Evolutionary conservation across 2,329 filamentous ascomycete species (phyloP).

Genomic region (Harringtonia aguacate): DNA sequence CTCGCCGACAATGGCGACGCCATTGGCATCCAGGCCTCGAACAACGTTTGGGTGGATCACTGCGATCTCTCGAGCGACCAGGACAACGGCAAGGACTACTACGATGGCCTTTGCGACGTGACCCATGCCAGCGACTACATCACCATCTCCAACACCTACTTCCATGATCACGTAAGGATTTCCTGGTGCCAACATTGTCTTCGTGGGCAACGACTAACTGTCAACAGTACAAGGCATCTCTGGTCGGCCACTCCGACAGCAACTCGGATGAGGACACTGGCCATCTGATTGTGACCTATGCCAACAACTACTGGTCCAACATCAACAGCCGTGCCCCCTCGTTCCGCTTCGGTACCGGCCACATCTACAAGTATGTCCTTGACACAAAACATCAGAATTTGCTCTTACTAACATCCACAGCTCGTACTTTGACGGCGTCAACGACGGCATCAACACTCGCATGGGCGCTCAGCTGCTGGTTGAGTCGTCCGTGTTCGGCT

Average conservation of each 20-base stretch:
- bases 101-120: constrained; percentile 55
- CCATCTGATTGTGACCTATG: constrained; percentile 52
- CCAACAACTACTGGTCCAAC: constrained; percentile 56
- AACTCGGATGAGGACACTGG: constrained; percentile 49
- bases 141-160: constrained; percentile 33
- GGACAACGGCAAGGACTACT: constrained; percentile 56
- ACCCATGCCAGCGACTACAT: constrained; percentile 54
- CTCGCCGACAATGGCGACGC: constrained; percentile 46
- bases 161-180: constrained; percentile 31
- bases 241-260: constrained; percentile 49
- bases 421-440: constrained; percentile 29
- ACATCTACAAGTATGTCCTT: constrained; percentile 28
- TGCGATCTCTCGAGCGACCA: constrained; percentile 50
- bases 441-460: constrained; percentile 43
- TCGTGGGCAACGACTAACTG: not conserved
- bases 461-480: constrained; percentile 47
- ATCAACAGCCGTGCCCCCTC: constrained; percentile 53
- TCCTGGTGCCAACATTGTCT: not conserved
- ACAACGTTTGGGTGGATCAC: constrained; percentile 59
- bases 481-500: constrained; percentile 41
- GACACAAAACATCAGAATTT: not conserved
- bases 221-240: constrained; percentile 35
- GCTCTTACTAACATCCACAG: constrained; percentile 24
- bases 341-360: constrained; percentile 55
- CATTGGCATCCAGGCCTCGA: constrained; percentile 45